These are phyloP conservation scores for Talinum fruticosum DNA, from an alignment of 148 eudicot genomes.

Conservation along the genomic window DNA sequence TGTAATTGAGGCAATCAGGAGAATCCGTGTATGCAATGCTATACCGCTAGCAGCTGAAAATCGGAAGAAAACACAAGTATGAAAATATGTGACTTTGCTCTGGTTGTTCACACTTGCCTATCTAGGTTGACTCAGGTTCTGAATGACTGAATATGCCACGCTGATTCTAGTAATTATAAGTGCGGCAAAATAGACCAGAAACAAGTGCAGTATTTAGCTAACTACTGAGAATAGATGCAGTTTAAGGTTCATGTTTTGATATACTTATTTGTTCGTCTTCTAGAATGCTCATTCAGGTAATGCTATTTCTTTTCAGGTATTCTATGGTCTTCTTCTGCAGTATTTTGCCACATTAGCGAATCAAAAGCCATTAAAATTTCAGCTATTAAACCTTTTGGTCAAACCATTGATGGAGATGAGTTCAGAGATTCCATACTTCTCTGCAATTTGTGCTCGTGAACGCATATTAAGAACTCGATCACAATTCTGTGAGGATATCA, in stretches of 20 bases:
- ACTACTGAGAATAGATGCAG: background rate
- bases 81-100: conserved; percentile 24
- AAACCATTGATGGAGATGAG: conserved; percentile 95
- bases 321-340: conserved; percentile 88
- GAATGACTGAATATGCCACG: background rate
- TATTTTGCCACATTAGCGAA: conserved; percentile 85
- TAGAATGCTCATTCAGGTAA: conserved; percentile 10
- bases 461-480: conserved; percentile 59
- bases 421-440: conserved; percentile 74
- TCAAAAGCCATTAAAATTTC: conserved; percentile 68
- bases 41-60: conserved; percentile 84
- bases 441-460: conserved; percentile 97
- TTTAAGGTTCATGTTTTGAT: background rate
- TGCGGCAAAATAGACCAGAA: background rate
- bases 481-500: conserved; percentile 66
- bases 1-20: conserved; percentile 67
- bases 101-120: background rate
- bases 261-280: background rate
- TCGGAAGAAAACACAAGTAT: conserved; percentile 86
- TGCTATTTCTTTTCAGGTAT: conserved; percentile 51
- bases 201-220: background rate
- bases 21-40: conserved; percentile 77
- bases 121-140: background rate
- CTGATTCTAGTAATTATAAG: background rate
- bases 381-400: conserved; percentile 66